These are phyloP conservation scores for Grigorovia jiainica DNA, from an alignment of 805 yeast species.

Conservation along the genomic window DNA sequence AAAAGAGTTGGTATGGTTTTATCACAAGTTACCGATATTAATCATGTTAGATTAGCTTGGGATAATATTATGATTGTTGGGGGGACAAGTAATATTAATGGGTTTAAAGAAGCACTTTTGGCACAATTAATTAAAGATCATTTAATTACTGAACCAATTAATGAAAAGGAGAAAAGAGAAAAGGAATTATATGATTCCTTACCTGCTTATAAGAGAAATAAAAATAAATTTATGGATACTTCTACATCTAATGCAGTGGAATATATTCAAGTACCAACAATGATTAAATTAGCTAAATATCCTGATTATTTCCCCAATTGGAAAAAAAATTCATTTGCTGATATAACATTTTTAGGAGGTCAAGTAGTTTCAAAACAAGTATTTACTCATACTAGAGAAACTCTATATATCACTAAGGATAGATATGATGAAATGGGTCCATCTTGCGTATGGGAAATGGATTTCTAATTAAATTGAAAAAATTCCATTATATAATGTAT, in stretches of 20 bases:
- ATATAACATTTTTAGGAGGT: slow-evolving; percentile 74
- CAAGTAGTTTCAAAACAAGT: slow-evolving; percentile 82
- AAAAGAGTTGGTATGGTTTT: slow-evolving; percentile 44
- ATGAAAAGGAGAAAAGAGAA: slow-evolving; percentile 21
- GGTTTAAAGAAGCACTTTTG: slow-evolving; percentile 63
- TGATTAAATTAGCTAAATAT: slow-evolving; percentile 54
- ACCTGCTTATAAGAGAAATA: slow-evolving; percentile 24
- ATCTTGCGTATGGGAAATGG: slow-evolving; percentile 63
- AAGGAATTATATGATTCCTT: slow-evolving; percentile 23
- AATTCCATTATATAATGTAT: background rate
- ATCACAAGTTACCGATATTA: slow-evolving; percentile 51
- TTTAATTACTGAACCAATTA: slow-evolving; percentile 32
- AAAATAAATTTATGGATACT: slow-evolving; percentile 16
- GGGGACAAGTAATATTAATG: slow-evolving; percentile 62
- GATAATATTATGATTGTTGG: slow-evolving; percentile 77
- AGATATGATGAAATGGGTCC: slow-evolving; percentile 78
- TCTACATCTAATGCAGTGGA: slow-evolving; percentile 22
- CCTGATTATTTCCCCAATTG: slow-evolving; percentile 95
- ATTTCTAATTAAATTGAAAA: slow-evolving; percentile 20
- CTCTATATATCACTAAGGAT: slow-evolving; percentile 57
- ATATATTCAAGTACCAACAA: slow-evolving; percentile 69
- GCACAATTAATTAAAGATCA: slow-evolving; percentile 48
- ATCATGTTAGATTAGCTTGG: slow-evolving; percentile 72
- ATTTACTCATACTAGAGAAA: slow-evolving; percentile 55
- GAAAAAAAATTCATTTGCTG: slow-evolving; percentile 74